These are phyloP conservation scores for Pichia sp. DNA, from an alignment of 1,139 yeast genomes.

Conservation along the genomic window DNA sequence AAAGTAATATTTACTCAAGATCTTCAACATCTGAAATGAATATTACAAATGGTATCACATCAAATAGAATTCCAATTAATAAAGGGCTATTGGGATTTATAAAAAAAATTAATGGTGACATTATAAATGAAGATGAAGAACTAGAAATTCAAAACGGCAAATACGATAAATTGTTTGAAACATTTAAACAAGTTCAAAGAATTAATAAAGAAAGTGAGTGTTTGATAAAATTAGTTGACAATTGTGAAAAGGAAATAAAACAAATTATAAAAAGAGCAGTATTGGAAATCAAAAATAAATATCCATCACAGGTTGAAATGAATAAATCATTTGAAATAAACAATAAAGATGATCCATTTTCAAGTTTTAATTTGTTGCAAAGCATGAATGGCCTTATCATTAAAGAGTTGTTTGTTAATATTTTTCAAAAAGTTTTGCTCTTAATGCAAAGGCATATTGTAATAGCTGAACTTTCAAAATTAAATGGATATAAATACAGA, in stretches of 20 bases:
- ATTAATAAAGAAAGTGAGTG: slow-evolving; percentile 61
- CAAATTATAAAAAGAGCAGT: slow-evolving; percentile 54
- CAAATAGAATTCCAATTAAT: slow-evolving; percentile 13
- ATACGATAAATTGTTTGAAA: slow-evolving; percentile 17
- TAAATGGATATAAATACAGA: slow-evolving; percentile 32
- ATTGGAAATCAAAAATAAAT: slow-evolving; percentile 55
- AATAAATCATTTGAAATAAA: slow-evolving; percentile 12
- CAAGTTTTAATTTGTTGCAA: slow-evolving; percentile 33
- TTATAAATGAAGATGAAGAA: slow-evolving; percentile 20
- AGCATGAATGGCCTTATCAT: slow-evolving; percentile 54
- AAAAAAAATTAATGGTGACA: slow-evolving; percentile 13
- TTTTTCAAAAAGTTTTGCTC: slow-evolving; percentile 56
- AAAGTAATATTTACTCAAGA: slow-evolving; percentile 64
- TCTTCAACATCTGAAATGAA: background rate
- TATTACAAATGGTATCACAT: slow-evolving; percentile 23
- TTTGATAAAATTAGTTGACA: slow-evolving; percentile 46
- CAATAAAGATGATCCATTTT: slow-evolving; percentile 15
- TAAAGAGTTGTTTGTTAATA: slow-evolving; percentile 62
- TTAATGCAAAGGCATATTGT: slow-evolving; percentile 69
- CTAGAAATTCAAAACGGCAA: slow-evolving; percentile 20
- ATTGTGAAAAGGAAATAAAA: slow-evolving; percentile 43
- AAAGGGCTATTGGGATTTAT: slow-evolving; percentile 24
- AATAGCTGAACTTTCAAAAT: slow-evolving; percentile 32
- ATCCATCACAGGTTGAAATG: slow-evolving; percentile 34
- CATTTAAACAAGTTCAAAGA: slow-evolving; percentile 20